Base-by-base conservation (phyloP, 2,329 filamentous ascomycete genomes). In the Colletotrichum limetticola region DNA sequence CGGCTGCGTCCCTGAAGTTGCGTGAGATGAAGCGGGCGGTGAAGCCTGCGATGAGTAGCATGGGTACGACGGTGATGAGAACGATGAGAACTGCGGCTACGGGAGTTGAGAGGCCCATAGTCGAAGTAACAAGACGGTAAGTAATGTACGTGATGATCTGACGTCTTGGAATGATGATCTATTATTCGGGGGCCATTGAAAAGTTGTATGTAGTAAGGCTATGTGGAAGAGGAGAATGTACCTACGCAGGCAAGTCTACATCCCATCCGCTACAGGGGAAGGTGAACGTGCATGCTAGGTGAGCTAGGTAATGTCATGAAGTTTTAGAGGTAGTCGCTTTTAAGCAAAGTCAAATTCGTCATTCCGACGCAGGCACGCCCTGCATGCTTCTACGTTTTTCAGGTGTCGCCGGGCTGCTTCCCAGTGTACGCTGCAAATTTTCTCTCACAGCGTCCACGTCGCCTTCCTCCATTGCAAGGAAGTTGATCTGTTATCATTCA, bases 401-500 rank as follows among this genome's bases (percentile, higher is more conserved):
- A 82, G 35, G 79, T 37, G 67, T 71, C 19, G 37, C 67, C 4
- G 56, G 8, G 46, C 55, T 75, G 49, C 78, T 78, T 59, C 80
- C 85, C 53, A 89, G 77, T 19, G 87, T 90, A 74, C 88, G 87
- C 61, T 86, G 82, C 19, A 93, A 82, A 70, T 90, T 90, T 66
- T 90, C 86, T 78, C 90, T 91, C 49, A 91, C 84, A 2, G 85
- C 84, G 59, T 90, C 87, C 14, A 92, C 82, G 52, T 91, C 88
- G 59, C 85, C 84, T 16, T 90, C 87, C 59, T 92, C 90, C 85
- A 93, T 86, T 49, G 86, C 88, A 26, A 92, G 82, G 78, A 94
- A 94, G n/a, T 88, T 89, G 74, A 93, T 92, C 90, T 92, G 74
- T 28, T 28, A 37, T 37, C 26, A 16, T 14, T 6, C 67, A 71